Conservation (phyloP, 2,329 filamentous ascomycete species). For the Chaetomiaceae sp. region DNA sequence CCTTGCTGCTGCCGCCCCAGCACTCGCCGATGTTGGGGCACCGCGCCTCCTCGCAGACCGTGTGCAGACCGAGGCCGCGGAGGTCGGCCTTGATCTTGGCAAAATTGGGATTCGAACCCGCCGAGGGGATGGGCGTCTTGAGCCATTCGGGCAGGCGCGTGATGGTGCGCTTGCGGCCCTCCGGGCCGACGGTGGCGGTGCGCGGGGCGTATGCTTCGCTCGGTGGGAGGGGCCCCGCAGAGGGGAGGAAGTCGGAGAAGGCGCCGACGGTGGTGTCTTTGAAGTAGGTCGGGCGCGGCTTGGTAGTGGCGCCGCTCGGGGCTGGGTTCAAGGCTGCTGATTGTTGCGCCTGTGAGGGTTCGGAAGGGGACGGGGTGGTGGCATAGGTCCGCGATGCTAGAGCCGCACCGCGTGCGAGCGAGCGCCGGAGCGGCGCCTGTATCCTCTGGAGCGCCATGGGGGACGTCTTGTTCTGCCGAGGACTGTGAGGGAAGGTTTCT, state of each 20-base stretch:
- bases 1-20: constrained; percentile 89
- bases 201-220: constrained; percentile 56
- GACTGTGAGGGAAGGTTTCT: no score
- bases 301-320: constrained; percentile 11
- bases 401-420: constrained; percentile 31
- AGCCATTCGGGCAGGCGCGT: constrained; percentile 86
- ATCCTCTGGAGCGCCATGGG: constrained; percentile 41
- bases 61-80: constrained; percentile 83
- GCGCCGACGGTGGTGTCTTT: constrained; percentile 54
- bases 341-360: constrained; percentile 15
- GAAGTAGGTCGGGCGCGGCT: constrained; percentile 51
- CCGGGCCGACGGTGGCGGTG: constrained; percentile 61
- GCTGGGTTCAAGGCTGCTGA: constrained; percentile 8
- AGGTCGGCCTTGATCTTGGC: constrained; percentile 94
- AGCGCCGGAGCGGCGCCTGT: constrained; percentile 40
- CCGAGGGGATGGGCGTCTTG: constrained; percentile 77
- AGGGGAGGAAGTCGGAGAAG: constrained; percentile 54
- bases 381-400: constrained; percentile 40
- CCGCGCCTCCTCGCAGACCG: constrained; percentile 94
- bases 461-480: constrained; percentile 32
- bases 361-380: constrained; percentile 40
- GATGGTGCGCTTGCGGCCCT: constrained; percentile 58
- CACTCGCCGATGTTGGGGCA: constrained; percentile 98
- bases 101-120: constrained; percentile 73
- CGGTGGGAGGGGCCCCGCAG: constrained; percentile 41